Base-by-base conservation (phyloP, 164 flowering plant genomes). In the Stephania cephalantha region DNA sequence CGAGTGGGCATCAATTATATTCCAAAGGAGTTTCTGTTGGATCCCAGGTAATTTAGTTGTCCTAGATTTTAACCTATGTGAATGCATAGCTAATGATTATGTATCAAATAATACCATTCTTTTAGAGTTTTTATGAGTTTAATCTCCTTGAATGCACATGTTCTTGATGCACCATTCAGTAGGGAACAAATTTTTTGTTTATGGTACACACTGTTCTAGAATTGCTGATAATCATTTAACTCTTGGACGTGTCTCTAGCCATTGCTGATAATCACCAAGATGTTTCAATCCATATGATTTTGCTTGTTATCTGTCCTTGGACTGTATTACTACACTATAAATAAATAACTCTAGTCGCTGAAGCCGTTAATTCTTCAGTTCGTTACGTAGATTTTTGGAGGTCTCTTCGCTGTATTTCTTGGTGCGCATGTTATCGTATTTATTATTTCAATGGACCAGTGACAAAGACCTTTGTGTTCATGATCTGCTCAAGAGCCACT, bases 1-100 rank as follows among this genome's bases (percentile, higher is more conserved):
- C 83, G 98, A 88, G 99, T 95, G 13, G 98, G 99, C 35, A 95
- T 95, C 79, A 95, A 95, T 83, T 95, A 95, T 77, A 89, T 93
- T 74, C 98, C 98, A 2, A 95, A 95, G 77, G 99, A 95, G 79
- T 95, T 93, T 83, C 88, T 95, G 42, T 85, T 95, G 79, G 99
- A 95, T 72, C 99, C 98, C 65, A 93, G 99, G 99, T 95, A 82
- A 65, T 17, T 71, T 20, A 58, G 22, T 71, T 20, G 15, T 35
- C n/a, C 50, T 53, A 35, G 50, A 15, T 12, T 30, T 65, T 68
- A 61, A 46, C 50, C 52, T 30, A 70, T 17, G 5, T 7, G 58
- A 48, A 70, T 22, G 18, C 50, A 70, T 70, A 18, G 61, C 55
- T 46, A 3, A 11, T 70, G 46, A 6, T 10, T 45, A 6, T 25